These are phyloP conservation scores for Agaricus blazei DNA, from an alignment of 768 basidiomycete genomes.

Conservation along the genomic window DNA sequence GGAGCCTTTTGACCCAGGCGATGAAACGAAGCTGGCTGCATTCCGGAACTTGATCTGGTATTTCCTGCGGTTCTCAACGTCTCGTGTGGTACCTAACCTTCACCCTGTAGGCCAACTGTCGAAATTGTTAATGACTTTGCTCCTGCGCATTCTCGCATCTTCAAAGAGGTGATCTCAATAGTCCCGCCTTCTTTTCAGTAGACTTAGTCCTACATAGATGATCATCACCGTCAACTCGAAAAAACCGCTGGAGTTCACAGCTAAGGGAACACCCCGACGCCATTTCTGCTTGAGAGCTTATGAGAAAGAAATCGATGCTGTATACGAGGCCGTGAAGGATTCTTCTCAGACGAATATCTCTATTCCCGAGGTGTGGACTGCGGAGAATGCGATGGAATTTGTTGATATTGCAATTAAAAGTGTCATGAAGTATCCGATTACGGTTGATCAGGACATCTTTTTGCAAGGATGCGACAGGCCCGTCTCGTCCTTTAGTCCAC, in stretches of 20 bases:
- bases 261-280: slow-evolving; percentile 27
- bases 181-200: not conserved
- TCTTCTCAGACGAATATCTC: slow-evolving; percentile 21
- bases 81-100: not conserved
- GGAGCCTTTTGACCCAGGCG: slow-evolving; percentile 24
- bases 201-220: slow-evolving; percentile 27
- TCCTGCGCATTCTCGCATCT: slow-evolving; percentile 32
- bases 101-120: slow-evolving; percentile 29
- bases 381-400: not conserved
- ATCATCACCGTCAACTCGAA: slow-evolving; percentile 27
- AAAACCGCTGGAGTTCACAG: slow-evolving; percentile 28
- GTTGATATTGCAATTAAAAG: slow-evolving; percentile 21
- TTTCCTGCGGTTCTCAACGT: not conserved
- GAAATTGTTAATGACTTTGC: slow-evolving; percentile 27
- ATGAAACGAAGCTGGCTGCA: slow-evolving; percentile 20
- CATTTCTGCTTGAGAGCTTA: slow-evolving; percentile 33
- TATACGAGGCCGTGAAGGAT: slow-evolving; percentile 29
- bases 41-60: slow-evolving; percentile 22
- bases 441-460: slow-evolving; percentile 33
- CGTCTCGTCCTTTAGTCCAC: not conserved
- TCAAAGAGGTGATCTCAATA: slow-evolving; percentile 31
- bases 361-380: slow-evolving; percentile 21
- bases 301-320: slow-evolving; percentile 30
- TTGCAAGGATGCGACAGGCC: slow-evolving; percentile 36
- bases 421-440: slow-evolving; percentile 20